A percentile compares a stretch with the other conserved stretches of the same genome.
phyloP scores from a whole-genome alignment of 2,329 filamentous ascomycete species.

The Colletotrichum tropicicola region DNA sequence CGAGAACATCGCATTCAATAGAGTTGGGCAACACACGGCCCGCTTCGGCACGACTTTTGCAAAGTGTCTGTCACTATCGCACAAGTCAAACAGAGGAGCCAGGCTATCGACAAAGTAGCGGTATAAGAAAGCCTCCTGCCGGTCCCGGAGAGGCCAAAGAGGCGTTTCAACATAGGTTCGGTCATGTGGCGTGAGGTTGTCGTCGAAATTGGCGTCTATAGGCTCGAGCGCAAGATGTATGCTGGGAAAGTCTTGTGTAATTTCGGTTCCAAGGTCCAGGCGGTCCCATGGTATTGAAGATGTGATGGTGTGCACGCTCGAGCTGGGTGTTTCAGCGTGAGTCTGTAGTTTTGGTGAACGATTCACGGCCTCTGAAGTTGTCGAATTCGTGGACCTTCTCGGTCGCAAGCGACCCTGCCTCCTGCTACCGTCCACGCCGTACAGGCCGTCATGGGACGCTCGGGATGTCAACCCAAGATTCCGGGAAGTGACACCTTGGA shows the following conservation, averaged over 20 bases:
- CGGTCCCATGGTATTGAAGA: conserved; percentile 10
- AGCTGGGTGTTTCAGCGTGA: not conserved
- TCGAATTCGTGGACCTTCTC: not conserved
- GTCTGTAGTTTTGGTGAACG: not conserved
- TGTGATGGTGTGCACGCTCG: not conserved
- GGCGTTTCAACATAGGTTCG: conserved; percentile 24
- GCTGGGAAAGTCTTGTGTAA: conserved; percentile 4
- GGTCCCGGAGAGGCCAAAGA: conserved; percentile 30
- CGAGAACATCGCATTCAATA: conserved; percentile 39
- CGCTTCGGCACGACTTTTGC: conserved; percentile 38
- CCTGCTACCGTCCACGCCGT: not conserved
- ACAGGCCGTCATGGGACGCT: not conserved
- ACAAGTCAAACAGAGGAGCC: conserved; percentile 39
- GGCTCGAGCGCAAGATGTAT: conserved; percentile 1
- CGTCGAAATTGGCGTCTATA: conserved; percentile 13
- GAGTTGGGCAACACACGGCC: conserved; percentile 36
- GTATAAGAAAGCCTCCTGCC: conserved; percentile 39
- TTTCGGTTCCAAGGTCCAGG: not conserved
- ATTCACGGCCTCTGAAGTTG: not conserved
- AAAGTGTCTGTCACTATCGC: conserved; percentile 39
- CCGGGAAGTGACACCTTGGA: not conserved
- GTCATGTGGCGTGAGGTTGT: not conserved
- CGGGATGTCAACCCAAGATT: not conserved
- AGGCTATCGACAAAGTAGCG: conserved; percentile 37
- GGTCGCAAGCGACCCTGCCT: not conserved